A percentile compares a stretch with the other conserved stretches of the same genome.
Conservation (phyloP, 2,329 filamentous ascomycete genomes). For the Colletotrichum aenigma region DNA sequence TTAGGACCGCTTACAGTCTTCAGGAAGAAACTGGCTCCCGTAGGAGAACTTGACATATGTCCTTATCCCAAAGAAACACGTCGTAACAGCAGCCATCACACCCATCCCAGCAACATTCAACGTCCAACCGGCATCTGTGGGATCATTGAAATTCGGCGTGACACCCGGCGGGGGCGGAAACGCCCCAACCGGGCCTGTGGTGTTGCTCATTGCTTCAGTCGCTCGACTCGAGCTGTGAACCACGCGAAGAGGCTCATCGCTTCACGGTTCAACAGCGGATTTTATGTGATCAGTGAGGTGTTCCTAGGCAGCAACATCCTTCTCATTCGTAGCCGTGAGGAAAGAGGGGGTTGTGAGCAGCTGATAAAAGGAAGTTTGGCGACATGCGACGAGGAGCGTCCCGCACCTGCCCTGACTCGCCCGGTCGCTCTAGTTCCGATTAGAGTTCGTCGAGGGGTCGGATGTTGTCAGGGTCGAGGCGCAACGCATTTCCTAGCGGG, state of each 20-base stretch:
- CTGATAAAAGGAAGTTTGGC: background rate
- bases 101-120: conserved; percentile 18
- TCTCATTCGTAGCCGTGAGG: rapidly evolving
- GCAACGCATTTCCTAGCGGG: background rate
- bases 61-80: conserved; percentile 19
- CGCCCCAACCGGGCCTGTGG: conserved; percentile 10
- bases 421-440: background rate
- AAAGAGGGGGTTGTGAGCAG: background rate
- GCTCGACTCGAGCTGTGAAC: background rate
- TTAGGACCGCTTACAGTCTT: conserved; percentile 1
- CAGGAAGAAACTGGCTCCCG: background rate
- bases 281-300: background rate
- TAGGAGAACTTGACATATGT: conserved; percentile 21
- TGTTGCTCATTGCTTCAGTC: conserved; percentile 9
- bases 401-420: background rate
- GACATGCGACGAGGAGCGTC: background rate
- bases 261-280: background rate
- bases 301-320: background rate
- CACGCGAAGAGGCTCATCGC: background rate
- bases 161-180: conserved; percentile 26
- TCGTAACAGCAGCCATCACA: conserved; percentile 18
- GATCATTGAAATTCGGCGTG: conserved; percentile 24
- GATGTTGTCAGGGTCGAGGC: background rate
- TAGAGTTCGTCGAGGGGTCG: conserved; percentile 10
- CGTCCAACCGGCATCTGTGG: conserved; percentile 14